Evolutionary conservation across 305 asterid genomes (phyloP).

Genomic region (Ajuga reptans): DNA sequence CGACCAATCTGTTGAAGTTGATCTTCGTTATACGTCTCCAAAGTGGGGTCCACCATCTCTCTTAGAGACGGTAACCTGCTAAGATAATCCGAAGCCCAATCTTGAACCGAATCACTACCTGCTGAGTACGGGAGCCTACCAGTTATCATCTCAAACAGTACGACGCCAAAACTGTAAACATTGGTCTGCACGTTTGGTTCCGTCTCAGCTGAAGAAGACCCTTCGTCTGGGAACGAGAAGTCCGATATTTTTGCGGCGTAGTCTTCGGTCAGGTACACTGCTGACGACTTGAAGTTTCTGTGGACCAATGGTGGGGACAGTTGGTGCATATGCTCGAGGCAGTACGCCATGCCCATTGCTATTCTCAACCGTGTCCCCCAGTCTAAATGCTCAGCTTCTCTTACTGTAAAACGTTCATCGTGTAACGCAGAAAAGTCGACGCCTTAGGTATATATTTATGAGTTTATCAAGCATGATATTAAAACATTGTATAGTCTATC

Average conservation of each 20-base stretch:
- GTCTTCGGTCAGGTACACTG: slow-evolving; percentile 66
- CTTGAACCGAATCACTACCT: slow-evolving; percentile 36
- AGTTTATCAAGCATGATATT: no score
- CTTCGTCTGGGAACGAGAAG: slow-evolving; percentile 39
- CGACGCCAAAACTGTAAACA: slow-evolving; percentile 68
- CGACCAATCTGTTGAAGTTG: slow-evolving; percentile 44
- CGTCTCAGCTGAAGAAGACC: slow-evolving; percentile 19
- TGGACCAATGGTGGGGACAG: slow-evolving; percentile 53
- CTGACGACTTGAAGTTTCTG: slow-evolving; percentile 52
- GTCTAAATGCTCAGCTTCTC: slow-evolving; percentile 80
- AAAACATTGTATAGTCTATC: no score
- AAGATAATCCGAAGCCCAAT: slow-evolving; percentile 72
- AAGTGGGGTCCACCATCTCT: slow-evolving; percentile 56
- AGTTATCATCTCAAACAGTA: slow-evolving; percentile 58
- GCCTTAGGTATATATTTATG: no score
- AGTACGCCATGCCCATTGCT: slow-evolving; percentile 75
- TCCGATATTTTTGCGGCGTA: slow-evolving; percentile 83
- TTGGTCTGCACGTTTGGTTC: slow-evolving; percentile 35
- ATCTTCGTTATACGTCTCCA: slow-evolving; percentile 39
- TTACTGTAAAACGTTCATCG: slow-evolving; percentile 35
- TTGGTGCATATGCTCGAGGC: slow-evolving; percentile 76
- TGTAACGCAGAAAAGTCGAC: neutral
- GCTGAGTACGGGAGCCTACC: slow-evolving; percentile 65
- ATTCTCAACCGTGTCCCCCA: slow-evolving; percentile 70
- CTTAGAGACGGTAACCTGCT: slow-evolving; percentile 27